Percentiles rank a stretch among this genome's conserved stretches.
These are phyloP conservation scores for Alnus glutinosa DNA, from an alignment of 306 rosid genomes.

Conservation along the genomic window DNA sequence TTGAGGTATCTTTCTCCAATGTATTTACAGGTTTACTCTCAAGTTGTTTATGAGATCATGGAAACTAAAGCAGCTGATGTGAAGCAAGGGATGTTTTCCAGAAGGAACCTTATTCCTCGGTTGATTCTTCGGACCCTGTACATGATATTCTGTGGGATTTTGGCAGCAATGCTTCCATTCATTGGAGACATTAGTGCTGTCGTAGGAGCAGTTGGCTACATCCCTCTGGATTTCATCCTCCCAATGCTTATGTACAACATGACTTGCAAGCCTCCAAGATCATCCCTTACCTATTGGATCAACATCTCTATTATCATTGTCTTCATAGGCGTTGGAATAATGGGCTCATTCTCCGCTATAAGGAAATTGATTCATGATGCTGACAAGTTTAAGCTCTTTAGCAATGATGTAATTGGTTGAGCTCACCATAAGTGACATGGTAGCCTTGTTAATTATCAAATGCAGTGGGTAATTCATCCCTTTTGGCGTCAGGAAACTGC, in stretches of 20 bases:
- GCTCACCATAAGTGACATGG: background rate
- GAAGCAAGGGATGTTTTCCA: constrained; percentile 73
- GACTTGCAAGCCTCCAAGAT: constrained; percentile 66
- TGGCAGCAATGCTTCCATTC: constrained; percentile 94
- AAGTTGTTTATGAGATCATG: constrained; percentile 96
- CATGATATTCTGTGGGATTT: constrained; percentile 70
- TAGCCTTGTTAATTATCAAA: background rate
- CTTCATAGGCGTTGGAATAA: constrained; percentile 69
- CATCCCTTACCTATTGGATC: constrained; percentile 65
- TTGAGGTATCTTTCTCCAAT: background rate
- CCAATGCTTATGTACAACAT: constrained; percentile 93
- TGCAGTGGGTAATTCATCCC: background rate
- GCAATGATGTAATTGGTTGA: constrained; percentile 61
- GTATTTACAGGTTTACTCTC: constrained; percentile 76
- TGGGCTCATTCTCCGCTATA: constrained; percentile 79
- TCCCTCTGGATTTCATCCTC: constrained; percentile 88
- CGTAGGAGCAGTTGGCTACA: constrained; percentile 90
- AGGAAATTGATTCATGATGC: constrained; percentile 83
- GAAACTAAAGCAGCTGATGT: constrained; percentile 81
- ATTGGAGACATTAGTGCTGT: constrained; percentile 84
- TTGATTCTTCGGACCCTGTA: constrained; percentile 73
- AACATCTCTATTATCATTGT: constrained; percentile 69
- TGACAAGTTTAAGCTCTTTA: constrained; percentile 68
- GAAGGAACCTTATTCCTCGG: constrained; percentile 78
- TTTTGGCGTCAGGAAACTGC: too few species aligned